These are phyloP conservation scores for Echites panduratus DNA, from an alignment of 257 asterid genomes.

Conservation along the genomic window DNA sequence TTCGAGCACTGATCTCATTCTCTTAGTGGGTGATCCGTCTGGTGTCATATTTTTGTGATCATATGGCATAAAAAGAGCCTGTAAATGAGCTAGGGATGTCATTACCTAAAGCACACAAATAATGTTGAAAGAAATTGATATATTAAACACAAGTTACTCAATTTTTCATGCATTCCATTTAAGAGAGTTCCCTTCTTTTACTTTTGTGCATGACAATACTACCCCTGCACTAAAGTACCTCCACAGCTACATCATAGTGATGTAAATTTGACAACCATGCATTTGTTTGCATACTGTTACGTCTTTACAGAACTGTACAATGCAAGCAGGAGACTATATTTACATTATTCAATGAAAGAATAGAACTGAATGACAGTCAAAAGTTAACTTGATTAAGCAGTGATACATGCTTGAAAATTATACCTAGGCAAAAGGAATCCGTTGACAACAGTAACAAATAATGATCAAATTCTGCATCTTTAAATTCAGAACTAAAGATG, in stretches of 20 bases:
- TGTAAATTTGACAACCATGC: background rate
- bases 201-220: background rate
- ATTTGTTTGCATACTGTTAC: background rate
- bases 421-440: background rate
- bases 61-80: constrained; percentile 98
- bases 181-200: background rate
- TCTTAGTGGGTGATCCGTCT: constrained; percentile 67
- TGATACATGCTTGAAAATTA: background rate
- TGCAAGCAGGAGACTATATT: background rate
- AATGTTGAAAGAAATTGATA: background rate
- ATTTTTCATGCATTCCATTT: background rate
- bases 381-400: background rate
- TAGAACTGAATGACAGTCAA: background rate
- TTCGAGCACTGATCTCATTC: constrained; percentile 80
- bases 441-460: background rate
- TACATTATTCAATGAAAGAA: background rate
- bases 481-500: background rate
- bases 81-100: constrained; percentile 16
- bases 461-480: background rate
- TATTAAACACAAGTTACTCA: background rate
- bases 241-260: background rate
- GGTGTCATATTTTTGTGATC: constrained; percentile 98
- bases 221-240: background rate
- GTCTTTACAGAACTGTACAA: background rate
- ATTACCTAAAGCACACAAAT: constrained; percentile 9